Base-by-base conservation (phyloP, 495 filamentous ascomycete species). In the Lasiosphaeria hispida region DNA sequence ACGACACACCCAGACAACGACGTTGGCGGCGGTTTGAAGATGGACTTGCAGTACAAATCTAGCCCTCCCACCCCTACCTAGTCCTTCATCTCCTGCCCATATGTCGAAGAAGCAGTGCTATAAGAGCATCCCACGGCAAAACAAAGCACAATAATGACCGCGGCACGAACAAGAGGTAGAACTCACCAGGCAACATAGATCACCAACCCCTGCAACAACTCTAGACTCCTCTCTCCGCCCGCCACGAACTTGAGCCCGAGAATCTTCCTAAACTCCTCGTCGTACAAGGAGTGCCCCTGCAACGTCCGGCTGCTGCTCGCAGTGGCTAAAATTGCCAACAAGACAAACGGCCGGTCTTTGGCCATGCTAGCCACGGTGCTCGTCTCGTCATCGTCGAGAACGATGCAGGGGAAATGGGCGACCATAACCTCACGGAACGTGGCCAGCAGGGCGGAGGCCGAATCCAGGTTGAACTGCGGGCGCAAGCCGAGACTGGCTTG, bases 181-280 rank as follows among this genome's bases (percentile, higher is more conserved):
- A 70, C 75, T 63, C 35, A 79, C 77, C 77, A 80, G 47, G 72
- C 64, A 51, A 76, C 70, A 40, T 80, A 80, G 43, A 78, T 64
- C 17, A 75, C 60, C 50, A 78, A 47, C 19, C 76, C 77, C 56
- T 76, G 75, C 36, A 80, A 54, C 48, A 78, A 51, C 58, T 78
- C 76, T 18, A 77, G 15, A 3, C 68, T 77, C 53, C 77, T 64
- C 63, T 78, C 77, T 1, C 77, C 75, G 0, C 75, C 72, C 1
- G 77, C 73, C 1, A 80, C 76, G 39, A 77, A 77, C 61, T 80
- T 80, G 40, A 80, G 58, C 4, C 69, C 77, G 19, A 80, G 53
- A 7, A 80, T 68, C 65, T 78, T 80, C 35, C 76, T 63, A 41
- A 77, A 80, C 64, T 80, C 77, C 47, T 78, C 76, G 17, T 80